phyloP scores from a whole-genome alignment of 2,329 filamentous ascomycete genomes.

The Trichoderma atroviride region DNA sequence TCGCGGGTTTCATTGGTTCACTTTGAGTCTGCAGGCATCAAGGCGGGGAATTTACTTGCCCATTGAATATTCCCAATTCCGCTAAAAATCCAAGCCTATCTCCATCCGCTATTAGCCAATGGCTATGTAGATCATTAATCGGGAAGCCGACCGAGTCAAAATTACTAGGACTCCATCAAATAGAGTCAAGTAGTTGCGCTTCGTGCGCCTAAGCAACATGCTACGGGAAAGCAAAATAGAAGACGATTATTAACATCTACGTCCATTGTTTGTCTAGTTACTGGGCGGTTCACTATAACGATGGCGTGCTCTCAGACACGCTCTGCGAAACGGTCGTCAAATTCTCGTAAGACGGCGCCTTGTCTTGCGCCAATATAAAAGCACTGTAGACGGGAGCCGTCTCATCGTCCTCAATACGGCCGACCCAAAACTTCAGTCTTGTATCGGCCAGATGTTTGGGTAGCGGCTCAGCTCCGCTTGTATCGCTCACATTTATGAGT shows the following conservation, averaged over 20 bases:
- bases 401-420: not conserved
- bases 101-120: not conserved
- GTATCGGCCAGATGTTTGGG: not conserved
- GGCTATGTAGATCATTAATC: not conserved
- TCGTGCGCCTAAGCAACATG: no score
- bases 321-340: not conserved
- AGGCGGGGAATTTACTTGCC: not conserved
- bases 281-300: not conserved
- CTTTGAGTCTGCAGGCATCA: not conserved
- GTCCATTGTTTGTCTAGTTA: not conserved
- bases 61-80: not conserved
- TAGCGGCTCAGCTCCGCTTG: not conserved
- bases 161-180: not conserved
- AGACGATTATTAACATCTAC: no score
- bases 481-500: not conserved
- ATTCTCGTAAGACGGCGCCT: not conserved
- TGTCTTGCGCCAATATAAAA: not conserved
- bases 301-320: not conserved
- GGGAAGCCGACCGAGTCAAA: no score
- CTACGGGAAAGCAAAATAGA: not conserved
- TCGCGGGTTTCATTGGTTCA: not conserved
- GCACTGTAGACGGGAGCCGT: not conserved
- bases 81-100: not conserved
- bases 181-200: not conserved
- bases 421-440: not conserved